phyloP scores from a whole-genome alignment of 208 protist species.

The Hexamita inflata region DNA sequence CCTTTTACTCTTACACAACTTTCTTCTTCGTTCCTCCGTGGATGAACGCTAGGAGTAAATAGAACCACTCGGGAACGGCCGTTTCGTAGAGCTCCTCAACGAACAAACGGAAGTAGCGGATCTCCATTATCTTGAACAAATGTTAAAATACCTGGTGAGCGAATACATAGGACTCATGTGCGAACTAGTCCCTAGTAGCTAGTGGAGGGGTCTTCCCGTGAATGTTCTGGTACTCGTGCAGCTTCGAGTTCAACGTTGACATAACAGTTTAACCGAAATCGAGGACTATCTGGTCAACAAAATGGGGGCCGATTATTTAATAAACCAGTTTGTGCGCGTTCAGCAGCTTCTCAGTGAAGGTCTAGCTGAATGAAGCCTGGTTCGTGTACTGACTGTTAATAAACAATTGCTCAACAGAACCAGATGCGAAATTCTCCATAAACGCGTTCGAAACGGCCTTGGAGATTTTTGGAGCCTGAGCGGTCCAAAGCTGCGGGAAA shows the following conservation, averaged over 20 bases:
- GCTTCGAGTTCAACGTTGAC: background rate
- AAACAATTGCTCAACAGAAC: background rate
- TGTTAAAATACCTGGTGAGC: background rate
- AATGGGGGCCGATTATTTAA: background rate
- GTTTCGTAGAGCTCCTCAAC: background rate
- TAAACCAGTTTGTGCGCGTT: background rate
- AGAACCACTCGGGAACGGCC: background rate
- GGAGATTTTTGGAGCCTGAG: background rate
- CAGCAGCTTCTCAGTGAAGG: background rate
- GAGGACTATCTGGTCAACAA: background rate
- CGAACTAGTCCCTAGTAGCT: background rate
- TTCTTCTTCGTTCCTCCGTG: background rate
- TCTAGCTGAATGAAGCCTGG: background rate
- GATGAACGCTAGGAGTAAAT: background rate
- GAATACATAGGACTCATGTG: background rate
- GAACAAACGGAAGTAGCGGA: background rate
- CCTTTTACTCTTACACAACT: background rate
- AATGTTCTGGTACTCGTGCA: background rate
- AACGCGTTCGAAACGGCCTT: background rate
- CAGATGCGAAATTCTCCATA: background rate
- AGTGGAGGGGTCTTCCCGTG: background rate
- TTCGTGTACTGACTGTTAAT: background rate
- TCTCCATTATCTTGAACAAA: background rate
- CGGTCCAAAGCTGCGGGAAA: background rate
- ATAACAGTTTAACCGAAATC: background rate